phyloP scores from a whole-genome alignment of 2,329 filamentous ascomycete species.

The Emergomyces pasteurianus region DNA sequence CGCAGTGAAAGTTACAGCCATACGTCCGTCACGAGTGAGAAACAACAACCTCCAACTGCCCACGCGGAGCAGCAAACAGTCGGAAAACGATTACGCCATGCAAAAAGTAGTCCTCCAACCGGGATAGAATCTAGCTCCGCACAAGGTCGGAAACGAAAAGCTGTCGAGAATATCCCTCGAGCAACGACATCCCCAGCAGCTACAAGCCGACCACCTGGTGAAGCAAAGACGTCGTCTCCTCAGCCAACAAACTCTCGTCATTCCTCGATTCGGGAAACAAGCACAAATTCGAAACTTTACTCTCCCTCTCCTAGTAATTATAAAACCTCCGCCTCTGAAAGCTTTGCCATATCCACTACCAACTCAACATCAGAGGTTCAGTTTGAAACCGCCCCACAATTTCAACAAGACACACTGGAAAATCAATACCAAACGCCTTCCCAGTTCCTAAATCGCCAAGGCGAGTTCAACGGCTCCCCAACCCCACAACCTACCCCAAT shows the following conservation, averaged over 20 bases:
- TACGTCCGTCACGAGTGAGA: background rate
- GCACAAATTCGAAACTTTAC: background rate
- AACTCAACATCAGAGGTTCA: conserved; percentile 2
- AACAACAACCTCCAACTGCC: background rate
- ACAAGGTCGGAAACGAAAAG: conserved; percentile 3
- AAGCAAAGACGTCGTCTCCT: background rate
- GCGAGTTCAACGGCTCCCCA: conserved; percentile 19
- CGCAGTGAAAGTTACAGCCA: background rate
- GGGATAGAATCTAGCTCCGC: background rate
- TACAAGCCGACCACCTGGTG: background rate
- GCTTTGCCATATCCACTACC: background rate
- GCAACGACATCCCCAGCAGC: conserved; percentile 1
- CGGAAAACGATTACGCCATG: conserved; percentile 4
- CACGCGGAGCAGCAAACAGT: background rate
- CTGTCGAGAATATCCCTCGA: conserved; percentile 3
- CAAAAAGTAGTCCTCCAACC: background rate
- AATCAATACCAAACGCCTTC: conserved; percentile 10
- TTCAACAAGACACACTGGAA: background rate
- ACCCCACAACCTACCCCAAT: conserved; percentile 14
- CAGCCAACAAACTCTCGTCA: background rate
- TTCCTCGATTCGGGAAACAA: background rate
- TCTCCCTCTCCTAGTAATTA: background rate
- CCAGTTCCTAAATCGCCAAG: conserved; percentile 5
- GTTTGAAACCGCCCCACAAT: conserved; percentile 15
- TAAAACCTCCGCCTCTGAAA: background rate